Conservation (phyloP, 139 green algal genomes). For the Penium margaritaceum region DNA sequence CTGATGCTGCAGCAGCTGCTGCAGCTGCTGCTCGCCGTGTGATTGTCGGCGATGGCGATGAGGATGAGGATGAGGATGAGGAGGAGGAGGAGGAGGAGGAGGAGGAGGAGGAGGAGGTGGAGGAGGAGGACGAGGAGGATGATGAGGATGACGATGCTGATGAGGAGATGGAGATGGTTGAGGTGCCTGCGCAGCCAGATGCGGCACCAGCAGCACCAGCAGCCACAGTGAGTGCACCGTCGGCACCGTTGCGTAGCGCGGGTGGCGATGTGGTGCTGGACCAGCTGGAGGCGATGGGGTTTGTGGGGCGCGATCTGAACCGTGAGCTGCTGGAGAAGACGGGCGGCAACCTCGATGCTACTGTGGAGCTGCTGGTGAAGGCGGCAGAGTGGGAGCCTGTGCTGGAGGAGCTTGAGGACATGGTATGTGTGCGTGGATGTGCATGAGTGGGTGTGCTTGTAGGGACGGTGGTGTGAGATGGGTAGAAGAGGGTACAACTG, state of each 20-base stretch:
- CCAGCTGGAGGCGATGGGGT: constrained; percentile 40
- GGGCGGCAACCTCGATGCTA: background rate
- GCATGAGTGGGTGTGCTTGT: background rate
- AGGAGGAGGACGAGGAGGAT: too few relatives aligned
- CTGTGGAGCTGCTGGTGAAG: constrained; percentile 32
- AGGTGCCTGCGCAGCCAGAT: background rate
- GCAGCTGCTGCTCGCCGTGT: background rate
- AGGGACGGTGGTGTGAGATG: background rate
- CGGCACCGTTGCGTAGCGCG: background rate
- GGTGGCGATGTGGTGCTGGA: constrained; percentile 17
- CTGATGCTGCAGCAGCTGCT: too few relatives aligned
- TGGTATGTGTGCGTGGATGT: constrained; percentile 26
- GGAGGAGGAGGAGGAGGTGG: background rate
- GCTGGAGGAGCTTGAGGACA: constrained; percentile 42
- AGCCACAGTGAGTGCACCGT: background rate
- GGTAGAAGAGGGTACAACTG: background rate
- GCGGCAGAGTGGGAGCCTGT: constrained; percentile 25
- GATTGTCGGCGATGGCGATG: too few relatives aligned
- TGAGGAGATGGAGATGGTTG: background rate
- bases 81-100: too few relatives aligned
- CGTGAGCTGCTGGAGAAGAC: constrained; percentile 31
- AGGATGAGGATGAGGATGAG: too few relatives aligned
- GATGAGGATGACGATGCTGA: background rate
- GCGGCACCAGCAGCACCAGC: background rate
- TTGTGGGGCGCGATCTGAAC: constrained; percentile 26